These are phyloP conservation scores for Talaromyces piceae DNA, from an alignment of 2,329 filamentous ascomycete species.

Conservation along the genomic window DNA sequence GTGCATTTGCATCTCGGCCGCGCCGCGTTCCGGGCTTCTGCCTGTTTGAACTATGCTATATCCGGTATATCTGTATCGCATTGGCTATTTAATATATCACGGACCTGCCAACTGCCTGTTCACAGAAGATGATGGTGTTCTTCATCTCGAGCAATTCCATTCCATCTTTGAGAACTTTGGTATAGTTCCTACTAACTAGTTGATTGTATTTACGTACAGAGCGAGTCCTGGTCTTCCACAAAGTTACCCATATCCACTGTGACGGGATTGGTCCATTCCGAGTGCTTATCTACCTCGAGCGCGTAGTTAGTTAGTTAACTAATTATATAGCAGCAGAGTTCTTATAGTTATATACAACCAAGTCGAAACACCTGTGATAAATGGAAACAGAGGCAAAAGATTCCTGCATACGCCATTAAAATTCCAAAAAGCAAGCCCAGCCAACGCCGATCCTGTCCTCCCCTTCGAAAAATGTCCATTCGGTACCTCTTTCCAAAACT, in stretches of 20 bases:
- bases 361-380: neutral
- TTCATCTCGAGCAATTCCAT: too few relatives aligned
- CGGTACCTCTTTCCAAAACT: neutral
- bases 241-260: too few relatives aligned
- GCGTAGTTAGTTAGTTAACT: neutral
- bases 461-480: too few relatives aligned
- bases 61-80: too few relatives aligned
- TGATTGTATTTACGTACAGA: neutral
- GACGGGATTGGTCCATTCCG: neutral
- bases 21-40: neutral
- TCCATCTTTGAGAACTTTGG: too few relatives aligned
- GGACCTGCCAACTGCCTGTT: too few relatives aligned
- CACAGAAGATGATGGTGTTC: too few relatives aligned
- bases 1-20: neutral
- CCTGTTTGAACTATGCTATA: neutral
- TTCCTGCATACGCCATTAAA: neutral
- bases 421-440: neutral
- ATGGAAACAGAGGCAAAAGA: too few relatives aligned
- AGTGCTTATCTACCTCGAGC: neutral
- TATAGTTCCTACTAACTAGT: too few relatives aligned
- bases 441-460: too few relatives aligned
- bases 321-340: neutral
- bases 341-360: neutral
- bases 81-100: too few relatives aligned
- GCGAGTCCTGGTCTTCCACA: too few relatives aligned